A percentile compares a stretch with the other conserved stretches of the same genome.
phyloP scores from a whole-genome alignment of 352 stramenopile species.

The Blastocystis sp. region DNA sequence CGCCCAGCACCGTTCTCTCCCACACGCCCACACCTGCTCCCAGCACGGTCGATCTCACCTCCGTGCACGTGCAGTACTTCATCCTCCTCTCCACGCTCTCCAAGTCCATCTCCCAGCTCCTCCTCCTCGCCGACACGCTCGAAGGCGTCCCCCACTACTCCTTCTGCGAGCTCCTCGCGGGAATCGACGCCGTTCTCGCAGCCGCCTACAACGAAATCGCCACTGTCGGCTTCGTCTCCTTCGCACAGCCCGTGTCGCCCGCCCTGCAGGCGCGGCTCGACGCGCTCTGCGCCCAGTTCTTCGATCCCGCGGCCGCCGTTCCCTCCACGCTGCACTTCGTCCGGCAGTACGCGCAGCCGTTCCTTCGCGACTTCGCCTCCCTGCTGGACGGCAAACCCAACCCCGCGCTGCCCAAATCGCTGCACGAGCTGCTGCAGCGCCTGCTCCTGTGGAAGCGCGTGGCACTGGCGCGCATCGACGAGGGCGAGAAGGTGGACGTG shows the following conservation, averaged over 20 bases:
- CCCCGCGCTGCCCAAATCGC: neutral
- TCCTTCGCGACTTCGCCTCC: conserved; percentile 32
- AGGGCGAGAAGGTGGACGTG: neutral
- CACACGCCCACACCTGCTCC: too few relatives aligned
- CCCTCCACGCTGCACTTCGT: conserved; percentile 47
- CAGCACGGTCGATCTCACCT: neutral
- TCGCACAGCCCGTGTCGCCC: neutral
- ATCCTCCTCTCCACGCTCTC: neutral
- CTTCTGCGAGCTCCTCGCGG: conserved; percentile 38
- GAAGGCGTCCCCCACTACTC: neutral
- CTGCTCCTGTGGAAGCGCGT: conserved; percentile 48
- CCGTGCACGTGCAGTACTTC: neutral
- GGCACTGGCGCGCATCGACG: neutral
- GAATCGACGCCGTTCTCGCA: neutral
- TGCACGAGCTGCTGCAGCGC: conserved; percentile 40
- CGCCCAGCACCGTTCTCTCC: neutral
- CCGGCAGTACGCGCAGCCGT: conserved; percentile 2
- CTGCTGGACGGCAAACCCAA: neutral
- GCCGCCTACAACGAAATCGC: conserved; percentile 1
- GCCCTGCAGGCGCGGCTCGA: neutral
- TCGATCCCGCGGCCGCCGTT: neutral
- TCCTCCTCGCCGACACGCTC: conserved; percentile 37
- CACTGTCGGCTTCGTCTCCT: neutral
- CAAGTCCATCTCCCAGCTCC: neutral
- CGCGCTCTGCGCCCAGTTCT: neutral